Percentiles rank a stretch among this genome's conserved stretches.
phyloP scores from a whole-genome alignment of 164 flowering plant genomes.

The Platanus orientalis region DNA sequence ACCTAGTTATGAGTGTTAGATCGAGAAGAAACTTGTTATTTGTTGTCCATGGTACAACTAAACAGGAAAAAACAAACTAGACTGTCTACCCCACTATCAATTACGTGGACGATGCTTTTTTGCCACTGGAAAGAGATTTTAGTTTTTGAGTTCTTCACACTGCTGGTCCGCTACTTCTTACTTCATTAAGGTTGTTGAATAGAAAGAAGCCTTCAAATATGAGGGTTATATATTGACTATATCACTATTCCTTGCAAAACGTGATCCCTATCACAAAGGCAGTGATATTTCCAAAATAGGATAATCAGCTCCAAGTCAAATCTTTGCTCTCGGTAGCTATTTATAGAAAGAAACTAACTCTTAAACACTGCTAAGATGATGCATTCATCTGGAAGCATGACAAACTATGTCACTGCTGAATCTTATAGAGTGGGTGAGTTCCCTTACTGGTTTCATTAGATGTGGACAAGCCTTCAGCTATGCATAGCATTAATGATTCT shows the following conservation, averaged over 20 bases:
- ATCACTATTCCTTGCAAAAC: conserved; percentile 38
- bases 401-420: too few species aligned
- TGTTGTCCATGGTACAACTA: conserved; percentile 27
- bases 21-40: conserved; percentile 45
- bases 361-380: conserved; percentile 44
- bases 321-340: conserved; percentile 59
- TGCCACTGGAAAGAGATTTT: conserved; percentile 47
- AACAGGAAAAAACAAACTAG: conserved; percentile 21
- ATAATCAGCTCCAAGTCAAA: conserved; percentile 54
- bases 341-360: conserved; percentile 52
- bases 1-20: conserved; percentile 41
- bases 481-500: conserved; percentile 29
- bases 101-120: conserved; percentile 29
- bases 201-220: conserved; percentile 32
- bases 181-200: conserved; percentile 62
- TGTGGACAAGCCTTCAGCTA: conserved; percentile 42
- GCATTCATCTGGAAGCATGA: conserved; percentile 61
- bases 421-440: too few species aligned
- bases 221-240: conserved; percentile 48
- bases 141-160: conserved; percentile 57
- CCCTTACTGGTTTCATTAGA: too few species aligned
- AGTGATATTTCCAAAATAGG: conserved; percentile 52
- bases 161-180: conserved; percentile 51
- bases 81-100: conserved; percentile 22
- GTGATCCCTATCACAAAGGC: conserved; percentile 59